Conservation (phyloP, 768 basidiomycete genomes). For the Tulasnella sp. region DNA sequence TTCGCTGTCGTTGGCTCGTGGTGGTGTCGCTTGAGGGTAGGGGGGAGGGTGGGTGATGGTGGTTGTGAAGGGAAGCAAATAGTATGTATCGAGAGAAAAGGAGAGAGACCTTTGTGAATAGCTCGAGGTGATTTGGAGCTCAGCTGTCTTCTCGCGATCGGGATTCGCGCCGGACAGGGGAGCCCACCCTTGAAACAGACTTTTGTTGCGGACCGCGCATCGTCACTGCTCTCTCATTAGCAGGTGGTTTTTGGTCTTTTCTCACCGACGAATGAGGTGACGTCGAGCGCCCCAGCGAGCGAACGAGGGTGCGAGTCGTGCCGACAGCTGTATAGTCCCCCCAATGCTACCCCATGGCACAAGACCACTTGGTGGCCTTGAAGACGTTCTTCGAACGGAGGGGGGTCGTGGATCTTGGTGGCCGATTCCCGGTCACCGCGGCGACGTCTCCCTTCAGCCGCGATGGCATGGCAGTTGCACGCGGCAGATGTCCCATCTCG, state of each 20-base stretch:
- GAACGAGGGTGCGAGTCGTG: not conserved
- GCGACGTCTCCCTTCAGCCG: conserved; percentile 4
- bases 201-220: not conserved
- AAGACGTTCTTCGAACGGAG: not conserved
- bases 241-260: not conserved
- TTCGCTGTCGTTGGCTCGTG: not conserved
- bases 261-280: not conserved
- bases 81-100: not conserved
- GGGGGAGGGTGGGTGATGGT: not conserved
- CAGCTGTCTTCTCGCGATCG: conserved; percentile 4
- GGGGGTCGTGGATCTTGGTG: not conserved
- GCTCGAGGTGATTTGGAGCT: conserved; percentile 9
- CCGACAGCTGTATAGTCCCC: not conserved
- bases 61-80: conserved; percentile 2
- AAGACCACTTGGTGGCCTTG: not conserved
- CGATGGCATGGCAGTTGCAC: not conserved
- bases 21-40: not conserved
- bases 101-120: conserved; percentile 8
- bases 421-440: conserved; percentile 9
- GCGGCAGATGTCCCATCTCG: not conserved
- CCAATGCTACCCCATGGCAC: conserved; percentile 1
- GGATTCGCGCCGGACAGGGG: conserved; percentile 2
- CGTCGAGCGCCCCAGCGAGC: not conserved
- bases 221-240: not conserved
- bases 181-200: not conserved